These are phyloP conservation scores for Russula virescens DNA, from an alignment of 768 basidiomycete genomes.

Conservation along the genomic window DNA sequence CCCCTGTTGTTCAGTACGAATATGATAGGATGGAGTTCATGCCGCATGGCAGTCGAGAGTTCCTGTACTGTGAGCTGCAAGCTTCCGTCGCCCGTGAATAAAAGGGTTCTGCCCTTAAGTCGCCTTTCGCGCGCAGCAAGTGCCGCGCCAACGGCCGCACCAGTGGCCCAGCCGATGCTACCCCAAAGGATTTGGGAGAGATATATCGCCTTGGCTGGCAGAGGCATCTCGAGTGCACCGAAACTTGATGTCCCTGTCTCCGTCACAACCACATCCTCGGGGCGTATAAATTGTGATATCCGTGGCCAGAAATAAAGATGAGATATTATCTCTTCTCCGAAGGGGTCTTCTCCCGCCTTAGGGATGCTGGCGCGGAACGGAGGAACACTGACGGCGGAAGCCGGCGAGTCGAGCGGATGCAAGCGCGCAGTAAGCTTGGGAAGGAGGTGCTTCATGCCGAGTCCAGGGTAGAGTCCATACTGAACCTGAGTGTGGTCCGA, in stretches of 20 bases:
- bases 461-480: conserved; percentile 54
- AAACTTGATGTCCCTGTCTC: conserved; percentile 90
- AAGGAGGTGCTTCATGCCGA: conserved; percentile 75
- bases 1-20: conserved; percentile 79
- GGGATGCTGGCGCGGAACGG: conserved; percentile 30
- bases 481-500: conserved; percentile 65
- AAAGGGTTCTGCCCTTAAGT: conserved; percentile 56
- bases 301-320: conserved; percentile 86
- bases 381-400: conserved; percentile 44
- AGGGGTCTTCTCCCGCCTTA: conserved; percentile 43
- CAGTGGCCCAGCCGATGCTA: conserved; percentile 86
- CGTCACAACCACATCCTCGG: conserved; percentile 71
- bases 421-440: conserved; percentile 61
- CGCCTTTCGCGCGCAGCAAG: conserved; percentile 65
- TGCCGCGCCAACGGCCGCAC: conserved; percentile 72
- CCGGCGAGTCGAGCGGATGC: conserved; percentile 36
- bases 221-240: conserved; percentile 73
- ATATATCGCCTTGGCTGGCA: conserved; percentile 65
- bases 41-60: conserved; percentile 73
- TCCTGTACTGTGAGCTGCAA: conserved; percentile 82
- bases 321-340: conserved; percentile 45
- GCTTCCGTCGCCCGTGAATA: conserved; percentile 85
- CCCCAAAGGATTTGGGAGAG: conserved; percentile 85
- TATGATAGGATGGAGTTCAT: conserved; percentile 71
- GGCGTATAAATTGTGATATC: conserved; percentile 61